Percentiles rank a stretch among this genome's conserved stretches.
Evolutionary conservation across 805 yeast genomes (phyloP).

Genomic region (Starmerella lactis-condensi): DNA sequence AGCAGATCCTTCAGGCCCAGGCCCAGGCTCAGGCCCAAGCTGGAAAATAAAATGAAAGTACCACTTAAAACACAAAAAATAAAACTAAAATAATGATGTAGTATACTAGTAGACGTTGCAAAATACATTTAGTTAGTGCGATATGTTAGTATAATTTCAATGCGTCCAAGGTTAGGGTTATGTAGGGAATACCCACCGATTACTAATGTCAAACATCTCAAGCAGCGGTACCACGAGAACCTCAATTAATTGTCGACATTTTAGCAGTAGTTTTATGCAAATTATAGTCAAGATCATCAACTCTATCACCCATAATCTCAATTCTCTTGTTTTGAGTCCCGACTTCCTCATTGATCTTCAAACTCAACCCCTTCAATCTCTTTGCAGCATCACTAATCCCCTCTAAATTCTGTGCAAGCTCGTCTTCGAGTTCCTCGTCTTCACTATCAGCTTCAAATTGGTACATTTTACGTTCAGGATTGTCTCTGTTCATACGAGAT

Average conservation of each 20-base stretch:
- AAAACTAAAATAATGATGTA: not conserved
- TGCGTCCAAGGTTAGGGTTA: too few relatives aligned
- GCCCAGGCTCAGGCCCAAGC: constrained; percentile 10
- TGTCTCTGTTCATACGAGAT: constrained; percentile 32
- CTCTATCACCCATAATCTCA: constrained; percentile 59
- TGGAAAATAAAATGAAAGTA: too few relatives aligned
- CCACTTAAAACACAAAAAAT: too few relatives aligned
- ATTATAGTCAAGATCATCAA: constrained; percentile 68
- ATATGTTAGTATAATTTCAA: too few relatives aligned
- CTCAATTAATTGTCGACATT: too few relatives aligned
- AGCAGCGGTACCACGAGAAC: too few relatives aligned
- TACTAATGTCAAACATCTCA: too few relatives aligned
- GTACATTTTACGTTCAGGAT: constrained; percentile 21
- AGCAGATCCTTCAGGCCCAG: constrained; percentile 17
- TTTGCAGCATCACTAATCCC: constrained; percentile 51
- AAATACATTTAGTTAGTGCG: too few relatives aligned
- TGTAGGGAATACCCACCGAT: too few relatives aligned
- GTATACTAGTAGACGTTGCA: too few relatives aligned
- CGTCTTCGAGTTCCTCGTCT: constrained; percentile 82
- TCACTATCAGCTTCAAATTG: constrained; percentile 62
- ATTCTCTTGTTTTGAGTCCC: constrained; percentile 60
- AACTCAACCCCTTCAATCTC: constrained; percentile 55
- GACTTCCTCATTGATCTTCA: constrained; percentile 56
- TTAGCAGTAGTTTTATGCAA: constrained; percentile 61
- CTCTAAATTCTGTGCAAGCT: constrained; percentile 65